phyloP scores from a whole-genome alignment of 768 basidiomycete genomes.

The Gautieria morchelliformis region DNA sequence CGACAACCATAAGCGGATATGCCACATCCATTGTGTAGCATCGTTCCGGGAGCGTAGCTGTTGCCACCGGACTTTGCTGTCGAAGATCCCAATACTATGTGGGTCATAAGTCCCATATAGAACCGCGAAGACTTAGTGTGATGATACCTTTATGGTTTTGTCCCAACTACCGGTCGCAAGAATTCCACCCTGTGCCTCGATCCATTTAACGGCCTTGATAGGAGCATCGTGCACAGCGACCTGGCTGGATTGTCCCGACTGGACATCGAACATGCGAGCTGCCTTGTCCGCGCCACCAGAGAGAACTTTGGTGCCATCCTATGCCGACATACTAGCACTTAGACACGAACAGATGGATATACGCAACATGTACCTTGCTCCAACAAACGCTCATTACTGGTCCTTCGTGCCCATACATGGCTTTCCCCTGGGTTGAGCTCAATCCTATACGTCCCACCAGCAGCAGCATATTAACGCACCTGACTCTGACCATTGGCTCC shows the following conservation, averaged over 20 bases:
- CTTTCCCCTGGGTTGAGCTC: slow-evolving; percentile 26
- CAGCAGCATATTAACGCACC: slow-evolving; percentile 9
- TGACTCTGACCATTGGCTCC: slow-evolving; percentile 24
- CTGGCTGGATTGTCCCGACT: slow-evolving; percentile 26
- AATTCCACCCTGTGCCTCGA: slow-evolving; percentile 23
- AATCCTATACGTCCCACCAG: slow-evolving; percentile 29
- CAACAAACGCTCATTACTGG: slow-evolving; percentile 35
- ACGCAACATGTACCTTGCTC: slow-evolving; percentile 24
- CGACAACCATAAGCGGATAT: slow-evolving; percentile 28
- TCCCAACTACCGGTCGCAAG: slow-evolving; percentile 42
- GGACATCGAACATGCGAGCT: slow-evolving; percentile 32
- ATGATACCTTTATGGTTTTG: slow-evolving; percentile 33
- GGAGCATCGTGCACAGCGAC: slow-evolving; percentile 32
- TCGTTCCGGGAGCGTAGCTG: slow-evolving; percentile 29
- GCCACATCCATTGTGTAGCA: slow-evolving; percentile 31
- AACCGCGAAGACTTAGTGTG: background rate
- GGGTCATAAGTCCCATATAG: background rate
- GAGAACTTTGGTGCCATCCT: slow-evolving; percentile 30
- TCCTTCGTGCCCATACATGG: slow-evolving; percentile 32
- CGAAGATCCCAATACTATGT: slow-evolving; percentile 32
- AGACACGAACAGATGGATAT: background rate
- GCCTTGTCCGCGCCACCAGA: slow-evolving; percentile 40
- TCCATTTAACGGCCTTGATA: slow-evolving; percentile 25
- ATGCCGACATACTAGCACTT: background rate
- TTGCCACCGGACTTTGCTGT: slow-evolving; percentile 24